Evolutionary conservation across 805 yeast species (phyloP).

Genomic region (Starmera dryadoides): DNA sequence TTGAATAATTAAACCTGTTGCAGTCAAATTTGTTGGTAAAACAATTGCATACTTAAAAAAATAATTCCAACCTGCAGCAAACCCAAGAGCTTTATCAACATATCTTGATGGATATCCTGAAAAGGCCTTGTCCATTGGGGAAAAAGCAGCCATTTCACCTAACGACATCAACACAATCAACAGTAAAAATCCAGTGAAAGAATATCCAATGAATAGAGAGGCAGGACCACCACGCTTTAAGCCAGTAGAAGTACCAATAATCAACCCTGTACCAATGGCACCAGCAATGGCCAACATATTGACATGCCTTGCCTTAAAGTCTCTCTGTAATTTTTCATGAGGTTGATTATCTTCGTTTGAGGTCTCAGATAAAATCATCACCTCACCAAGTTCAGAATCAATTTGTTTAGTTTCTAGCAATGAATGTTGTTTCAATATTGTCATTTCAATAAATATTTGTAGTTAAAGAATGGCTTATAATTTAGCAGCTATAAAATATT

Average conservation of each 20-base stretch:
- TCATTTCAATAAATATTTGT: too few species aligned
- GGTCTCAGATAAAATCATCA: neutral
- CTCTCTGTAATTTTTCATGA: neutral
- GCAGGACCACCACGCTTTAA: slow-evolving; percentile 47
- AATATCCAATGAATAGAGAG: slow-evolving; percentile 38
- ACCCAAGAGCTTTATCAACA: slow-evolving; percentile 44
- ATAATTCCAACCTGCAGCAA: slow-evolving; percentile 52
- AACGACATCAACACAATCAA: slow-evolving; percentile 38
- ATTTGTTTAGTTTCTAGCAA: too few species aligned
- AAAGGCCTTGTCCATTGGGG: slow-evolving; percentile 33
- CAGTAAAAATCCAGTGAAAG: slow-evolving; percentile 41
- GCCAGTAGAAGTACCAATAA: slow-evolving; percentile 47
- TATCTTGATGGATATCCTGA: slow-evolving; percentile 40
- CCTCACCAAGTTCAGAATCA: neutral
- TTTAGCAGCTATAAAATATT: too few species aligned
- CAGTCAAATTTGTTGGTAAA: slow-evolving; percentile 48
- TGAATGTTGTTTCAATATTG: too few species aligned
- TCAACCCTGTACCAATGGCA: slow-evolving; percentile 53
- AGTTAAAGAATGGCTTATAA: too few species aligned
- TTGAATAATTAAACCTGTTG: slow-evolving; percentile 47
- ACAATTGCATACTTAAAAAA: slow-evolving; percentile 39
- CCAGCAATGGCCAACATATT: slow-evolving; percentile 67
- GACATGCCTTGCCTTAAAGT: slow-evolving; percentile 16
- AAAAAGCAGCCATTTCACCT: slow-evolving; percentile 49
- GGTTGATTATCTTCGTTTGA: neutral